Evolutionary conservation across 768 basidiomycete genomes (phyloP).

Genomic region (Rhodotorula taiwanensis): DNA sequence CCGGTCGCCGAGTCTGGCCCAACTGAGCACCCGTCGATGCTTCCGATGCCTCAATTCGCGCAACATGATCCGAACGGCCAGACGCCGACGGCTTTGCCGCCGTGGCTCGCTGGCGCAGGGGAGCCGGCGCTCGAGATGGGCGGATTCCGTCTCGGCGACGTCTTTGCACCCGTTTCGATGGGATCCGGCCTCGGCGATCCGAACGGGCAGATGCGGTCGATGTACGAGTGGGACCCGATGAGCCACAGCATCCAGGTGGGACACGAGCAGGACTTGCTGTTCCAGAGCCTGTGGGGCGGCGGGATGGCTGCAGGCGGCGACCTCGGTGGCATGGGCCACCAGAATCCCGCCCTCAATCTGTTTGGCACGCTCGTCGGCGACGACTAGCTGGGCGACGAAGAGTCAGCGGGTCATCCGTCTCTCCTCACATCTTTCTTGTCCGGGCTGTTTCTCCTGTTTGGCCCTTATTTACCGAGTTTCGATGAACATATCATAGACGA

Average conservation of each 20-base stretch:
- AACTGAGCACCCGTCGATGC: too few species aligned
- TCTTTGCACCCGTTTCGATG: neutral
- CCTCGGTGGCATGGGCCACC: slow-evolving; percentile 1
- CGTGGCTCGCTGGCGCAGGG: neutral
- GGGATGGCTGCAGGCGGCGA: slow-evolving; percentile 5
- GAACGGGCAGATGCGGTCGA: slow-evolving; percentile 8
- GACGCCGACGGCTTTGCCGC: neutral
- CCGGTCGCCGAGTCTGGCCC: too few species aligned
- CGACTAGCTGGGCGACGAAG: too few species aligned
- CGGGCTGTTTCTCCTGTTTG: too few species aligned
- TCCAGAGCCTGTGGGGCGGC: slow-evolving; percentile 31
- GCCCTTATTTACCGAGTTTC: too few species aligned
- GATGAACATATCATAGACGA: too few species aligned
- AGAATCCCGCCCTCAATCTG: slow-evolving; percentile 25
- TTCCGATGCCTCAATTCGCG: neutral
- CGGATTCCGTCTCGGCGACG: slow-evolving; percentile 12
- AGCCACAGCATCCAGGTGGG: slow-evolving; percentile 15
- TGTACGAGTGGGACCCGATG: slow-evolving; percentile 23
- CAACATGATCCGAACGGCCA: neutral
- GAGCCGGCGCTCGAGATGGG: slow-evolving; percentile 1
- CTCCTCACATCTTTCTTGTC: too few species aligned
- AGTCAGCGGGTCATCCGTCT: neutral
- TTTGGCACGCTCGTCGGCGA: slow-evolving; percentile 28
- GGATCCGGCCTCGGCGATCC: slow-evolving; percentile 8
- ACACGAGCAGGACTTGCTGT: slow-evolving; percentile 32